These are phyloP conservation scores for Solanum pennellii DNA, from an alignment of 257 asterid species.

Conservation along the genomic window DNA sequence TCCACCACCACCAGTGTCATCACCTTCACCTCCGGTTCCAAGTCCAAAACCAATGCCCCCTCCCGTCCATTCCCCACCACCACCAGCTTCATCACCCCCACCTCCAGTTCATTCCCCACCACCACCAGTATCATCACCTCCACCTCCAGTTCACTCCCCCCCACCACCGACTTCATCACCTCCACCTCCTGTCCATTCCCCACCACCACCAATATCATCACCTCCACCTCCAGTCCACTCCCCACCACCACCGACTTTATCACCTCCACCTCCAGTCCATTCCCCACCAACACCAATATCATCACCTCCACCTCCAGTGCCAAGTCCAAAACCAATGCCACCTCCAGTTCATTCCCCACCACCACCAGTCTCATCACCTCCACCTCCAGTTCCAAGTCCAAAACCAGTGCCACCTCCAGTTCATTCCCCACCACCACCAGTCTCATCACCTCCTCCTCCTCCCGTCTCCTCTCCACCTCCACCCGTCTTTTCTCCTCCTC, in stretches of 20 bases:
- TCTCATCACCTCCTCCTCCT: background rate
- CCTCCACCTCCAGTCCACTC: background rate
- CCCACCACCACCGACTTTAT: background rate
- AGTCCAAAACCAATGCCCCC: slow-evolving; percentile 7
- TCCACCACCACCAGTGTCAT: background rate
- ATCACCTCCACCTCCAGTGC: background rate
- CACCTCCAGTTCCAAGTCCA: background rate
- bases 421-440: slow-evolving; percentile 1
- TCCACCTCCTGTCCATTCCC: background rate
- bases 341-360: background rate
- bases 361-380: background rate
- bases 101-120: background rate
- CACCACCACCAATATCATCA: background rate
- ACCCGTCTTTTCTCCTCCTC: background rate
- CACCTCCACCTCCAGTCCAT: background rate
- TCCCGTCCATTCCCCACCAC: background rate
- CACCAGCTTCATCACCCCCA: background rate
- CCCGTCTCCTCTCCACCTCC: background rate
- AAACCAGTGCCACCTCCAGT: background rate
- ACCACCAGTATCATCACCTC: background rate
- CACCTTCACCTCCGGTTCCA: background rate
- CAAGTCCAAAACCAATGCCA: too few species aligned
- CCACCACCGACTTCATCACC: background rate
- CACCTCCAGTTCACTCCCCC: background rate
- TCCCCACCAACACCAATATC: background rate